Evolutionary conservation across 805 yeast genomes (phyloP), one percentile per base, ranked within the genome.

Genomic region (Sugiyamaella valdiviana): DNA sequence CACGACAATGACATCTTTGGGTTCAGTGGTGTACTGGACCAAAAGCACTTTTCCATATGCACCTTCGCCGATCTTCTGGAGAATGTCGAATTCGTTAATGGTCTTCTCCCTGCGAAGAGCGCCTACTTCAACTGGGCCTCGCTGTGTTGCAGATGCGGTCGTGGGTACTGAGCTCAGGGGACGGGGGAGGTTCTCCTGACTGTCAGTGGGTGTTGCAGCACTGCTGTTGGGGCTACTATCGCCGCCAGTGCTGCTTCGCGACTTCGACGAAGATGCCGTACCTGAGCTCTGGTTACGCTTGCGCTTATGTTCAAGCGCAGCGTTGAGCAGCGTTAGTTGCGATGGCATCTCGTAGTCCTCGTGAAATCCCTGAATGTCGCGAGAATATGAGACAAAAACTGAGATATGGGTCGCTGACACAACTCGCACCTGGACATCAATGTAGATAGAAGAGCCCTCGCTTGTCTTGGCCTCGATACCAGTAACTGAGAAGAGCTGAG

Each of bases 1-100:
- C 50, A 90, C 78, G 15, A 93, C 86, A 37, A 88, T 83, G 52
- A 74, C 77, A 63, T 85, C 82, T 1, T 67, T 66, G 0, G 77
- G 74, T 56, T 85, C 88, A 22, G 74, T 71, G 41, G 75, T 77
- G 60, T 83, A 85, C 63, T 77, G 77, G 3, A 86, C 93, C 20
- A 87, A 73, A 21, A 87, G 83, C 16, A 93, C 99, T 61, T 87
- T 86, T 10, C 99, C 99, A 61, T 93, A 93, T 0, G 98, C 96
- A 36, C 99, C 99, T 64, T 85, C 91, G 1, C 99, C 99, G 80
- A 93, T 79, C 53, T 81, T 79, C 62, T 85, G 84, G 39, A 88
- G 41, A 1, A 85, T 76, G 1, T 69, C 66, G 58, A 87, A 93
- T 62, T 89, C 95, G 0, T 74, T 63, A 53, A 87, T 76, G 51